Base-by-base conservation (phyloP, 2,329 filamentous ascomycete species). In the Didymosphaeria variabile region DNA sequence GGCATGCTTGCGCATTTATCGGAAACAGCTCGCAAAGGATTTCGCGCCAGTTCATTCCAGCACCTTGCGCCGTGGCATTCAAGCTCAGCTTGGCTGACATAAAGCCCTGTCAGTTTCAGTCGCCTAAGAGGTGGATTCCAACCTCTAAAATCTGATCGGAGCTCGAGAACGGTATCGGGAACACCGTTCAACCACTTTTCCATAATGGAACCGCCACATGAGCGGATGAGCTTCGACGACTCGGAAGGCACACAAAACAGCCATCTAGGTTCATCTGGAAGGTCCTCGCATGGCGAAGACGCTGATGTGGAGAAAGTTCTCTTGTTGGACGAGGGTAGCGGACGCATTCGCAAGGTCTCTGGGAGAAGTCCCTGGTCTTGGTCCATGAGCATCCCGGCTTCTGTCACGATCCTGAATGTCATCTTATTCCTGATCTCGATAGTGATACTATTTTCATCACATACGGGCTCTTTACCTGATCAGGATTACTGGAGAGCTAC, bases 401-500 rank as follows among this genome's bases (percentile, higher is more conserved):
- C 15, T 15, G 26, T 58, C 17, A 54, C 56, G 19, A 21, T 58
- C 15, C 26, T 53, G 5, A 58, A 58, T 23, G 36, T 54, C 26
- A 8, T 53, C 26, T 40, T 58, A 5, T 53, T 58, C 26, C 23
- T 42, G 21, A 5, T n/a, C 2, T 53, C 51, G 12, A 52, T 60
- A 19, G 23, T 34, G n/a, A 56, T 60, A 32, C 38, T 60, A 5
- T 60, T 36, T 5, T 17, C 19, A 17, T 57, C 58, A 1, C 26
- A 12, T 0, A 52, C 9, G 4, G 10, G 23, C 3, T 5, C 3
- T 6, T 10, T 52, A 1, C 52, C 58, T 5, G 58, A 60, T 31
- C 58, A 60, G 32, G 58, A 60, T 21, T 29, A 56, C 23, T 60
- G 58, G 58, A 50, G 34, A 46, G 58, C 58, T 17, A 60, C 58